phyloP scores from a whole-genome alignment of 2,329 filamentous ascomycete genomes.

The Phialophora chinensis region DNA sequence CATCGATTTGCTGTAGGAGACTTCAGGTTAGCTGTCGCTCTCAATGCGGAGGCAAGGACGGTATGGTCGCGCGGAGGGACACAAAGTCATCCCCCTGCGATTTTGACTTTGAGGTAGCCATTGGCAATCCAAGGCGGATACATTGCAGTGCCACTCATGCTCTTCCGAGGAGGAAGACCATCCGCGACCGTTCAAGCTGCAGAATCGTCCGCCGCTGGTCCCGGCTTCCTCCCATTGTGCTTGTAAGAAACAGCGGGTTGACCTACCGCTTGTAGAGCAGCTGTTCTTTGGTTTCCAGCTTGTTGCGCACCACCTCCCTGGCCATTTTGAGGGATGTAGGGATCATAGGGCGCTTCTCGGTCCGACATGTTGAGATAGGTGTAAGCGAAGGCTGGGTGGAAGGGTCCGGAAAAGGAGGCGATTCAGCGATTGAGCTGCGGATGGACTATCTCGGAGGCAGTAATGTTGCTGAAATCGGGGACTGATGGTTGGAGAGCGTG shows the following conservation, averaged over 20 bases:
- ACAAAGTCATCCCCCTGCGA: neutral
- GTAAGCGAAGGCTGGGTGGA: slow-evolving; percentile 5
- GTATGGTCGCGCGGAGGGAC: neutral
- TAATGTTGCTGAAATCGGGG: neutral
- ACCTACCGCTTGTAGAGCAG: slow-evolving; percentile 83
- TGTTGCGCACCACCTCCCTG: slow-evolving; percentile 45
- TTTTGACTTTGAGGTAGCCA: neutral
- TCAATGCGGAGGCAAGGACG: neutral
- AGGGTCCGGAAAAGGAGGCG: slow-evolving; percentile 18
- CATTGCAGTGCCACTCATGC: neutral
- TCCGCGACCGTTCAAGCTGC: slow-evolving; percentile 24
- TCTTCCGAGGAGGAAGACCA: neutral
- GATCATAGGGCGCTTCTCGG: slow-evolving; percentile 76
- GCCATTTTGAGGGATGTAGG: slow-evolving; percentile 77
- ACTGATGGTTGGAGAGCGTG: neutral
- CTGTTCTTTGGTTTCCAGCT: slow-evolving; percentile 68
- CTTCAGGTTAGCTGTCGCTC: slow-evolving; percentile 9
- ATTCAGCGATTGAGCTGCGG: neutral
- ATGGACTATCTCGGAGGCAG: neutral
- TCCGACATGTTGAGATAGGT: slow-evolving; percentile 56
- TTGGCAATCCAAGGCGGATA: neutral
- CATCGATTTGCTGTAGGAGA: slow-evolving; percentile 86
- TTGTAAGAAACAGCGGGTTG: neutral
- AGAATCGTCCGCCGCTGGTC: slow-evolving; percentile 1
- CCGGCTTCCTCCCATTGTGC: slow-evolving; percentile 1